Base-by-base conservation (phyloP, 805 yeast species). In the Clavispora phyllophila region DNA sequence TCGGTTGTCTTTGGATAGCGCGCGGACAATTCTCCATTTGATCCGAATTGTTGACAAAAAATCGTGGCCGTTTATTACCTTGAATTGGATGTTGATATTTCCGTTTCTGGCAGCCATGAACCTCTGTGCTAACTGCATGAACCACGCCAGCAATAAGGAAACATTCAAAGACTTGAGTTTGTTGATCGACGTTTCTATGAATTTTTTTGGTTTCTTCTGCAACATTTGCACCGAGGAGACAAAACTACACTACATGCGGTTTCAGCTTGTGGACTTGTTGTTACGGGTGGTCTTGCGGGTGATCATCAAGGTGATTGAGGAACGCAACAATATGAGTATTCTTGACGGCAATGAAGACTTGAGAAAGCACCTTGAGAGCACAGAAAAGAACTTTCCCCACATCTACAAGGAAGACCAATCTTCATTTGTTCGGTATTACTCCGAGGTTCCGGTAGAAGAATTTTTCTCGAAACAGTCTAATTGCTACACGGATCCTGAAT, bases 11-110 rank as follows among this genome's bases (percentile, higher is more conserved):
- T 45, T 64, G 27, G 60, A 65, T 35, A 57, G 70, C 23, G 68
- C 73, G 5, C 51, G 75, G 23, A 68, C 73, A 0, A 60, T 69
- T 9, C 42, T 69, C 19, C 51, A 52, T 38, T 48, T 65, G 22
- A 53, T 57, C 3, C 52, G 49, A 5, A 52, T 51, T 22, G 26
- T 65, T 13, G 56, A 54, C 25, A 48, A 50, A 12, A 44, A 48
- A 10, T 48, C 49, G 5, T 38, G 55, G 0, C 52, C 63, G 1
- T 43, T 51, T 22, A 53, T 66, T 1, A 59, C 56, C 41, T 48
- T 53, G 38, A 60, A 61, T 32, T 67, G 72, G 72, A 46, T 61
- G 24, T 42, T 59, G 34, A 58, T 56, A 32, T 66, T 53, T 41
- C 67, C 70, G 1, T 48, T 63, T 18, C 49, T 62, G 19, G 73